Percentiles rank a stretch among this genome's conserved stretches.
Evolutionary conservation across 257 asterid genomes (phyloP).

Genomic region (Solanum pimpinellifolium): DNA sequence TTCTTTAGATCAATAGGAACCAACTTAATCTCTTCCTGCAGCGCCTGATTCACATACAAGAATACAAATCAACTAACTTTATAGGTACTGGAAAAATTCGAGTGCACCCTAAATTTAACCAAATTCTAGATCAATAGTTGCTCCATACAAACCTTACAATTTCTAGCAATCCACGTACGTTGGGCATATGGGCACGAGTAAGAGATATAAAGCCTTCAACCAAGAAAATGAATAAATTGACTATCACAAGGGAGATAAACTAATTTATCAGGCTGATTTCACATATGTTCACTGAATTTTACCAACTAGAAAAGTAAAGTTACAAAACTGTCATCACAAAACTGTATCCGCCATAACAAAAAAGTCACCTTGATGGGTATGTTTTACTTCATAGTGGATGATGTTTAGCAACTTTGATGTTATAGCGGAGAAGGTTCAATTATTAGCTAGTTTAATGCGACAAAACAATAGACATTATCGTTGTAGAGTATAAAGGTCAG

Average conservation of each 20-base stretch:
- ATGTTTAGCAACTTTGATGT: not conserved
- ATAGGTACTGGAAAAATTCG: not conserved
- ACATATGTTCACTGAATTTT: not conserved
- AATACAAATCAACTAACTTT: not conserved
- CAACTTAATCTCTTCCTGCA: conserved; percentile 59
- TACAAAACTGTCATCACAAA: not conserved
- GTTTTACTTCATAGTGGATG: not conserved
- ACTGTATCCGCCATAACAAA: not conserved
- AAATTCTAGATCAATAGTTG: not conserved
- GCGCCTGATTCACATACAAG: conserved; percentile 38
- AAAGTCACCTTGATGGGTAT: not conserved
- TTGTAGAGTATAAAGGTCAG: not conserved
- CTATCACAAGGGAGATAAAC: not conserved
- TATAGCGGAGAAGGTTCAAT: not conserved
- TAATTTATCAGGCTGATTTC: not conserved
- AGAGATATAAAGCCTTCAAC: conserved; percentile 70
- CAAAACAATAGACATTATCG: not conserved
- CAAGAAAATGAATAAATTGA: conserved; percentile 2
- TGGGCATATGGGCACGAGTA: conserved; percentile 82
- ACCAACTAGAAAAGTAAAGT: not conserved
- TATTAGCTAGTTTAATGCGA: not conserved
- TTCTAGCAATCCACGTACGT: conserved; percentile 75
- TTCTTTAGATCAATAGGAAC: conserved; percentile 69
- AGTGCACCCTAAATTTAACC: not conserved
- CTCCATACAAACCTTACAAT: conserved; percentile 45